Evolutionary conservation across 345 rosid genomes (phyloP).

Genomic region (Gossypium longicalyx): DNA sequence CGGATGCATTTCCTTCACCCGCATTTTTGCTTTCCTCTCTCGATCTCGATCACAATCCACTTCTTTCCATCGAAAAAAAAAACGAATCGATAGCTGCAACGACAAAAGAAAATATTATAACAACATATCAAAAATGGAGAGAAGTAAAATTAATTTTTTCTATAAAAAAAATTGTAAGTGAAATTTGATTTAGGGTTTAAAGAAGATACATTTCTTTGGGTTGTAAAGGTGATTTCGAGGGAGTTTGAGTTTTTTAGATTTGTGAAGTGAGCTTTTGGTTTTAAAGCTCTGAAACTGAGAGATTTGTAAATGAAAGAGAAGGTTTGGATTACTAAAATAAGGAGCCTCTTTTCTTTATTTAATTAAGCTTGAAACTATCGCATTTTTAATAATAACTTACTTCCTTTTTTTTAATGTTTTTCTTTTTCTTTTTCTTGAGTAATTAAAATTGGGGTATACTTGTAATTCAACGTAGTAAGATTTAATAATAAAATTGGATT

Average conservation of each 20-base stretch:
- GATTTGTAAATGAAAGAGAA: conserved; percentile 25
- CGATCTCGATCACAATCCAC: conserved; percentile 27
- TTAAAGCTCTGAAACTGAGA: conserved; percentile 41
- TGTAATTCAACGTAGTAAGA: conserved; percentile 25
- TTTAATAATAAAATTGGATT: no score
- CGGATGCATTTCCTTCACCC: conserved; percentile 92
- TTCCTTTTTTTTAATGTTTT: neutral
- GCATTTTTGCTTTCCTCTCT: conserved; percentile 39
- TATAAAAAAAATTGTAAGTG: no score
- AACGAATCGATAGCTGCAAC: neutral
- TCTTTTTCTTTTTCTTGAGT: neutral
- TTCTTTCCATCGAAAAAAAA: conserved; percentile 3
- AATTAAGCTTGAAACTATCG: conserved; percentile 17
- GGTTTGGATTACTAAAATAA: conserved; percentile 28
- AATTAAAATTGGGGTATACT: conserved; percentile 24
- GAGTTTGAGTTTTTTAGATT: neutral
- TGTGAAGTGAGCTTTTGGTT: neutral
- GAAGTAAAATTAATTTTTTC: neutral
- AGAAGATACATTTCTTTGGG: conserved; percentile 5
- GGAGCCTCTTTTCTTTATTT: conserved; percentile 14
- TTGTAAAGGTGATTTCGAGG: neutral
- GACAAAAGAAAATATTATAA: neutral
- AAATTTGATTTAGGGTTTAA: neutral
- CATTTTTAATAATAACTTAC: neutral
- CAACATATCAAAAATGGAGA: neutral